These are phyloP conservation scores for Candida sanyaensis DNA, from an alignment of 1,139 yeast species.

Conservation along the genomic window DNA sequence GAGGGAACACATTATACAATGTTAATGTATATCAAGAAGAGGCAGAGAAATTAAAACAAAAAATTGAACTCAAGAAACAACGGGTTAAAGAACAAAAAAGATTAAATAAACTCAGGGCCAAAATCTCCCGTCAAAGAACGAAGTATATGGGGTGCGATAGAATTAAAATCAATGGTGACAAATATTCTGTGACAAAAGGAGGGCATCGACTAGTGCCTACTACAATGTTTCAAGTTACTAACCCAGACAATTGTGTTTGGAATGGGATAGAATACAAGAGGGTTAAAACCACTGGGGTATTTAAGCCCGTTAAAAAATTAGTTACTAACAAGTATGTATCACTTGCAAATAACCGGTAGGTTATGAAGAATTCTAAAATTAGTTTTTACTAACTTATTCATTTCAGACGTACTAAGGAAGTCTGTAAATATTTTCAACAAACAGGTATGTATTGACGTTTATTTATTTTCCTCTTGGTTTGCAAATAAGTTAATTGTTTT, in stretches of 20 bases:
- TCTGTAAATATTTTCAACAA: constrained; percentile 42
- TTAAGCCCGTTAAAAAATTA: constrained; percentile 14
- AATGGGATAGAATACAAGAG: constrained; percentile 28
- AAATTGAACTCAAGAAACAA: constrained; percentile 14
- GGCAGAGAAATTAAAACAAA: constrained; percentile 15
- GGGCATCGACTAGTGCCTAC: constrained; percentile 38
- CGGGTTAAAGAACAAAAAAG: constrained; percentile 17
- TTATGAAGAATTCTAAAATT: too few relatives aligned
- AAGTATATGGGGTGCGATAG: constrained; percentile 41
- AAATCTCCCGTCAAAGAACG: constrained; percentile 25
- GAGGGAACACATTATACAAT: constrained; percentile 41
- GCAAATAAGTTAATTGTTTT: background rate
- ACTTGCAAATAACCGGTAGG: background rate
- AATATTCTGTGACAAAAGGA: constrained; percentile 33
- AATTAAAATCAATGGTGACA: constrained; percentile 30
- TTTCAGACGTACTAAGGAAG: constrained; percentile 18
- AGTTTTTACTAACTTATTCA: background rate
- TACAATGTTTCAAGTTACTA: constrained; percentile 18
- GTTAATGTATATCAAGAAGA: constrained; percentile 34
- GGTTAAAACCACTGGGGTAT: constrained; percentile 23
- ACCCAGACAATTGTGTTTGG: constrained; percentile 27
- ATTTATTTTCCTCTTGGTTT: constrained; percentile 1
- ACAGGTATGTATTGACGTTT: constrained; percentile 36
- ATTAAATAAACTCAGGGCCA: constrained; percentile 13
- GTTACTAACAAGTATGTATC: constrained; percentile 4